Base-by-base conservation (phyloP, 2,329 filamentous ascomycete species). In the Sporothrix brasiliensis region DNA sequence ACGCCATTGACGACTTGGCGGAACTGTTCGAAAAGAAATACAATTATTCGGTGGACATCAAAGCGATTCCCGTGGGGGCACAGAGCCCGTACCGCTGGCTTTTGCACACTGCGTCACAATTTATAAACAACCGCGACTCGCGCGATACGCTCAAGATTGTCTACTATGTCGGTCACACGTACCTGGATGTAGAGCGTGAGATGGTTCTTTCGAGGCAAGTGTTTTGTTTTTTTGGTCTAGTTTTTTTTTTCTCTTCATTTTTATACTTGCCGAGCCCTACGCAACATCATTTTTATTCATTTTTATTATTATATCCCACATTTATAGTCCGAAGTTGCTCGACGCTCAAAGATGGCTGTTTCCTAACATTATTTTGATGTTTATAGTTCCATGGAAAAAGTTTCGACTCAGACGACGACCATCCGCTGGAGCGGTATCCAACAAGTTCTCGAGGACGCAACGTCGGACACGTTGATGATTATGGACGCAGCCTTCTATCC, bases 401-500 rank as follows among this genome's bases (percentile, higher is more conserved):
- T 82, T 39, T 80, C 81, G 68, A 80, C 81, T 4, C 82, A 54
- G 61, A 24, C 82, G 27, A 82, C 80, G 5, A 82, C 80, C 6
- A 85, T 88, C 63, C 79, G 85, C 63, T 88, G 86, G 86, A 85
- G 81, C 71, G 82, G 82, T 24, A 84, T 88, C 50, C 86, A 88
- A 75, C 83, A 84, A 72, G 83, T 83, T 19, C 79, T 88, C 9
- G 86, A 88, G 75, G 84, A 87, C 71, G 84, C 85, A 1, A 80
- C 79, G 41, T 82, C 86, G 3, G 86, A 88, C 75, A 85, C 84
- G 4, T 79, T 88, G 24, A 81, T 88, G 69, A 79, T 88, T 47
- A 86, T 88, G 84, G 86, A 88, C 76, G 83, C 86, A 6, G 83
- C 84, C 0, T 88, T 87, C 75, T 88, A 85, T 68, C 85, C 85